Base-by-base conservation (phyloP, 441 rosid genomes). In the Adansonia grandidieri region DNA sequence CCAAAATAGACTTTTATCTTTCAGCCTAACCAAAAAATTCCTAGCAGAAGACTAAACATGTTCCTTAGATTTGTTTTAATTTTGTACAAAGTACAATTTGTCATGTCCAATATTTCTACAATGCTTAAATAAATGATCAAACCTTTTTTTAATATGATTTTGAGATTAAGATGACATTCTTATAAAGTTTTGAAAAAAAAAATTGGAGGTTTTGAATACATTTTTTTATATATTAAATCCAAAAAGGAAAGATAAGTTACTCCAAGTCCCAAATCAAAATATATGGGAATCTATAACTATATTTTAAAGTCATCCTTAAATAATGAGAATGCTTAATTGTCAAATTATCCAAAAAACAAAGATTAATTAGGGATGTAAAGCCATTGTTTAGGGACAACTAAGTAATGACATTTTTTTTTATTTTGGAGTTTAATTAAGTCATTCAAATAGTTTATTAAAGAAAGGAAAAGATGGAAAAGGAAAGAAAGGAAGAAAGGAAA, bases 1-100 rank as follows among this genome's bases (percentile, higher is more conserved):
- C 68, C 42, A 58, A 65, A 51, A 32, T 77, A 24, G 53, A 79
- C 81, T 54, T 79, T 75, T 2, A n/a, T 68, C 75, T 85, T 78
- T 77, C 11, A 68, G 11, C 11, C 61, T 67, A 51, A 62, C 61
- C 56, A 22, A 47, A 45, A n/a, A 47, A 61, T 20, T 17, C 17
- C 28, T 37, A n/a, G n/a, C 22, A 28, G 19, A 3, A 9, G 10
- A 66, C 24, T 8, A n/a, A 68, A 45, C 28, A 61, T 22, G 40
- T 61, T 40, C 15, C 32, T 20, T 58, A 20, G 64, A 20, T 58
- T 1, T 20, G 14, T 20, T 20, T 60, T 60, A 6, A 60, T 9
- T 60, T 60, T 22, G 7, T 22, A 9, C 42, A 20, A 58, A 58
- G 4, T 9, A 9, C 15, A 60, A 37, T 60, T 15, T 0, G 15